These are phyloP conservation scores for Didymella glomerata DNA, from an alignment of 2,329 filamentous ascomycete genomes.

Conservation along the genomic window DNA sequence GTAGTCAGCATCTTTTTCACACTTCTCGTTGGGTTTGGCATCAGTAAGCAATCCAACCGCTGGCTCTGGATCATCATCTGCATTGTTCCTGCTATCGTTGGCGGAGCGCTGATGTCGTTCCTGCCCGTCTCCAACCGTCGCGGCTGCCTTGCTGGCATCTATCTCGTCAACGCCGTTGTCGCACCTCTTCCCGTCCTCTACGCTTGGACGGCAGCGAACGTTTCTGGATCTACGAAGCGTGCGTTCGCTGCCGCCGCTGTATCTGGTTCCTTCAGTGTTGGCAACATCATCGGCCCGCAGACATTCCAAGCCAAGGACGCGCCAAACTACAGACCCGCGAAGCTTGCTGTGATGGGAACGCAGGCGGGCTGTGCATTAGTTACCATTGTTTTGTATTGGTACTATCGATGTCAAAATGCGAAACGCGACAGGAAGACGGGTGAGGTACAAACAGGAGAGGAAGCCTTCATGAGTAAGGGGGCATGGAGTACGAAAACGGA, in stretches of 20 bases:
- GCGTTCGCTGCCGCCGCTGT: constrained; percentile 44
- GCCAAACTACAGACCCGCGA: constrained; percentile 49
- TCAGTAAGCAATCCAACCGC: constrained; percentile 25
- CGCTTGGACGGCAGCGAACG: constrained; percentile 28
- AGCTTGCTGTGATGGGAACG: constrained; percentile 51
- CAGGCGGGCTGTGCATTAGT: constrained; percentile 40
- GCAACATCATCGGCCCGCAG: constrained; percentile 45
- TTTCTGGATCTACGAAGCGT: constrained; percentile 49
- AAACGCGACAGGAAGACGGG: constrained; percentile 9
- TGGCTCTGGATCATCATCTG: constrained; percentile 16
- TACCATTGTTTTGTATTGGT: constrained; percentile 21
- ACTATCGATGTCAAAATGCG: constrained; percentile 28
- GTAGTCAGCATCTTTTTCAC: constrained; percentile 29
- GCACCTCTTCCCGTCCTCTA: constrained; percentile 29
- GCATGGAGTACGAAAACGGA: constrained; percentile 6
- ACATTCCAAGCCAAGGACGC: constrained; percentile 28
- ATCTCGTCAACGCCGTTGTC: constrained; percentile 31
- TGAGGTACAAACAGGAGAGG: constrained; percentile 1
- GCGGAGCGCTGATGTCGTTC: constrained; percentile 30
- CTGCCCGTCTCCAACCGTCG: constrained; percentile 23
- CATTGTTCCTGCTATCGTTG: constrained; percentile 20
- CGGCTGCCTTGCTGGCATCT: constrained; percentile 31
- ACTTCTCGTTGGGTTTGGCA: constrained; percentile 24
- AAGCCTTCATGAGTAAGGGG: constrained; percentile 7
- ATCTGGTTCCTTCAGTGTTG: constrained; percentile 49